Percentiles rank a stretch among this genome's conserved stretches.
phyloP scores from a whole-genome alignment of 306 rosid genomes.

The Acacia confusa region DNA sequence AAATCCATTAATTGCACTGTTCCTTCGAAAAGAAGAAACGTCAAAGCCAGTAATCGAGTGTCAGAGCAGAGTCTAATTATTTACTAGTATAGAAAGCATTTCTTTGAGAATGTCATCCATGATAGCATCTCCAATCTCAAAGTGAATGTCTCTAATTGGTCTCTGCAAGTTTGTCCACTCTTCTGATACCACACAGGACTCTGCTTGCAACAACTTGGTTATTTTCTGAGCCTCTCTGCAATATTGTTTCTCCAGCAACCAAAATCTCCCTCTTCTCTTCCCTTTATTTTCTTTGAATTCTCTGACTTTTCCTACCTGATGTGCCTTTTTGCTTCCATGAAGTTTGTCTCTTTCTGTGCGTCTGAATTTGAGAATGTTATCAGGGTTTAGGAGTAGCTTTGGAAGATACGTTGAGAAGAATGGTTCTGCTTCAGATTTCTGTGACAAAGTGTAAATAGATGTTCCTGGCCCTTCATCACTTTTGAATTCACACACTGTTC shows the following conservation, averaged over 20 bases:
- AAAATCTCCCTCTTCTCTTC: conserved; percentile 23
- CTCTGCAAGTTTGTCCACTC: conserved; percentile 38
- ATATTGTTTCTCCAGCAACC: conserved; percentile 34
- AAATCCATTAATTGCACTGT: neutral
- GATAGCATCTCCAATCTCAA: conserved; percentile 49
- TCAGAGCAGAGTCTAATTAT: neutral
- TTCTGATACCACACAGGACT: conserved; percentile 28
- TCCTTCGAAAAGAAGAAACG: neutral
- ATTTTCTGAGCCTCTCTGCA: conserved; percentile 22
- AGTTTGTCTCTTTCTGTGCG: conserved; percentile 20
- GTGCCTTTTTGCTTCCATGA: conserved; percentile 20
- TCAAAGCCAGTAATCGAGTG: neutral
- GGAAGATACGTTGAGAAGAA: conserved; percentile 30
- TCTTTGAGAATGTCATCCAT: conserved; percentile 45
- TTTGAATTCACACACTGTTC: conserved; percentile 31
- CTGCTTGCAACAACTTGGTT: conserved; percentile 12
- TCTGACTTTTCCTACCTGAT: conserved; percentile 13
- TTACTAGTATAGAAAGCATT: conserved; percentile 22
- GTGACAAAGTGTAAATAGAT: conserved; percentile 13
- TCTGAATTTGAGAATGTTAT: conserved; percentile 31
- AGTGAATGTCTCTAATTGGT: conserved; percentile 23
- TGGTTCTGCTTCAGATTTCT: conserved; percentile 32
- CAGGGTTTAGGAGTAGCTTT: conserved; percentile 37
- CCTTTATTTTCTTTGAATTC: conserved; percentile 20
- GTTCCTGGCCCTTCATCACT: neutral